Evolutionary conservation across 2,329 filamentous ascomycete species (phyloP).

Genomic region (Aspergillus hiratsukae): DNA sequence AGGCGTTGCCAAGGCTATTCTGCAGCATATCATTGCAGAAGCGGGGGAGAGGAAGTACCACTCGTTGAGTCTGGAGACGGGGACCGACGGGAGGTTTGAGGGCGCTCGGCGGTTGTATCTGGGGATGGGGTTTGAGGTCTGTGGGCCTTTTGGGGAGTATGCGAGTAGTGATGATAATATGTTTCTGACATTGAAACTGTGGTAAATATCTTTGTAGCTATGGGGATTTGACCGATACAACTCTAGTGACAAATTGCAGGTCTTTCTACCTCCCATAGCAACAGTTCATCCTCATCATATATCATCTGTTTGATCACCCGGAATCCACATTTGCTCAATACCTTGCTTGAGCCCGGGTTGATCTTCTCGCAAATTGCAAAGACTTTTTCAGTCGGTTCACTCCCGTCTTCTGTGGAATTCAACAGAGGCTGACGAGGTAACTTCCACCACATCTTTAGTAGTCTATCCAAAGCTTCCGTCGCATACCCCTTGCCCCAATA

Average conservation of each 20-base stretch:
- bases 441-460: constrained; percentile 24
- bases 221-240: too few relatives aligned
- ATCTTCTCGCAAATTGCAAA: constrained; percentile 18
- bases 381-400: constrained; percentile 10
- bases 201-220: neutral
- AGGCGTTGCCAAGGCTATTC: neutral
- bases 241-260: neutral
- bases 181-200: neutral
- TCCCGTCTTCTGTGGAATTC: neutral
- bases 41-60: neutral
- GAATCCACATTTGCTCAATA: constrained; percentile 23
- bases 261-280: neutral
- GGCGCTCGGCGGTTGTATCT: neutral
- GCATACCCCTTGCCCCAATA: constrained; percentile 25
- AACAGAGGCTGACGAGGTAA: constrained; percentile 6
- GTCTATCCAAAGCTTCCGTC: constrained; percentile 20
- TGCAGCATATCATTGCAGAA: neutral
- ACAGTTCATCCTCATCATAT: constrained; percentile 7
- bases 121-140: neutral
- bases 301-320: constrained; percentile 5
- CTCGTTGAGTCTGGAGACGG: neutral
- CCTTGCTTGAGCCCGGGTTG: constrained; percentile 15
- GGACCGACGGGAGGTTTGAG: neutral
- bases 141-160: neutral
- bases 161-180: neutral